Evolutionary conservation across 805 yeast species (phyloP).

Genomic region (Pichia gijzeniarum): DNA sequence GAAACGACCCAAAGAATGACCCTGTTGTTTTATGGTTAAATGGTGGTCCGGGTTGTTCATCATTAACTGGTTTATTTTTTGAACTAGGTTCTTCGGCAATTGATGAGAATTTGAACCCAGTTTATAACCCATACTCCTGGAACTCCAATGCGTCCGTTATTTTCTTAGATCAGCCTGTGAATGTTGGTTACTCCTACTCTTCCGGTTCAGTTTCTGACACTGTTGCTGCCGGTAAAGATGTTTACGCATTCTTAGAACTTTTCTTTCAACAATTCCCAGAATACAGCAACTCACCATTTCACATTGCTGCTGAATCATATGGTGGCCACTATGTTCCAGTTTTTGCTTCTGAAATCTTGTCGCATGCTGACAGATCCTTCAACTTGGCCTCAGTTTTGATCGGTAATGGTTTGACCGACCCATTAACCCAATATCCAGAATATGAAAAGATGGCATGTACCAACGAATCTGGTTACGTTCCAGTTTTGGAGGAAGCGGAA

Average conservation of each 20-base stretch:
- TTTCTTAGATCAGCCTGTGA: slow-evolving; percentile 90
- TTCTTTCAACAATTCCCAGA: slow-evolving; percentile 83
- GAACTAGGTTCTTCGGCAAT: slow-evolving; percentile 88
- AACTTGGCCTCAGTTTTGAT: slow-evolving; percentile 74
- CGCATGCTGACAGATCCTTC: slow-evolving; percentile 49
- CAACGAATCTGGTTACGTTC: slow-evolving; percentile 65
- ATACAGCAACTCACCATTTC: slow-evolving; percentile 52
- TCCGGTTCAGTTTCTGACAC: slow-evolving; percentile 56
- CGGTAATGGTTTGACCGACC: slow-evolving; percentile 91
- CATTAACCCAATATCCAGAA: slow-evolving; percentile 67
- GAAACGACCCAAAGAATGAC: slow-evolving; percentile 80
- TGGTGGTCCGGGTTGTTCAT: slow-evolving; percentile 96
- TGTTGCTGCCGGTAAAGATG: slow-evolving; percentile 81
- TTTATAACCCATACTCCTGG: slow-evolving; percentile 82
- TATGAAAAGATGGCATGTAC: slow-evolving; percentile 96
- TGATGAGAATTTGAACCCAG: slow-evolving; percentile 58
- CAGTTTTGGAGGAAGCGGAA: slow-evolving; percentile 62
- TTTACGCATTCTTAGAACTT: slow-evolving; percentile 72
- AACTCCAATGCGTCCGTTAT: slow-evolving; percentile 84
- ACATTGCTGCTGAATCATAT: slow-evolving; percentile 79
- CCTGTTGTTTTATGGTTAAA: slow-evolving; percentile 85
- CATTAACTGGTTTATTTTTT: slow-evolving; percentile 81
- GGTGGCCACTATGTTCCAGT: slow-evolving; percentile 81
- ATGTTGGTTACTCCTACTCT: slow-evolving; percentile 87
- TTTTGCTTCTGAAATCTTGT: slow-evolving; percentile 50